Evolutionary conservation across 2,329 filamentous ascomycete species (phyloP), one percentile per base, ranked within the genome.

Genomic region (Fusarium armeniacum): DNA sequence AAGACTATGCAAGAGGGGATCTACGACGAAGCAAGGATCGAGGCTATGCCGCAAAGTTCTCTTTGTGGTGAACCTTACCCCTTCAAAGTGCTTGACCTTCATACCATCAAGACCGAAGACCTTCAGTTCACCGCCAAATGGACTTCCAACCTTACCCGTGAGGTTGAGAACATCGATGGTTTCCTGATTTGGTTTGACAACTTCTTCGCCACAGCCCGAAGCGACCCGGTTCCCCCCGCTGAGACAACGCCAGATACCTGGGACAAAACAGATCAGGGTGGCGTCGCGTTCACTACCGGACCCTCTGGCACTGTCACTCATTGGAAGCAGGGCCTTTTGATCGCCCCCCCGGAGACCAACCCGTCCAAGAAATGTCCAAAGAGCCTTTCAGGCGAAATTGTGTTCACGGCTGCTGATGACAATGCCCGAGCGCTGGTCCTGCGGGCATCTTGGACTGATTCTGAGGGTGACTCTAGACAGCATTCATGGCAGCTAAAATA

Each of bases 101-200:
- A 95, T 81, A 89, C 87, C 7, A 87, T 91, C 46, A 90, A 85
- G 24, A 83, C 89, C 2, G 84, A 90, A 38, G 93, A 98, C 72
- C 84, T 98, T 20, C 86, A 88, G 18, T 98, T 98, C 81, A 87
- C 87, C 47, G 87, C 89, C 11, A 81, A 86, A 5, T 97, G 93
- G 83, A 78, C 85, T 57, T 86, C 89, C 12, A 86, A 83, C 18
- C 76, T 96, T 8, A 85, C 83, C 2, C 81, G 85, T 45, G 87
- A 91, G 65, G 83, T 91, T 58, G 89, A 92, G 63, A 82, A 84
- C 3, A 82, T 98, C n/a, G 93, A 98, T 76, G 95, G 93, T 6
- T 97, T 94, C 79, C 85, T 93, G 16, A 87, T 97, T 72, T 98
- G 94, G 93, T 98, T 98, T 77, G 95, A 98, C 78, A 95, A 91